Evolutionary conservation across 202 grass and related monocot species (phyloP).

Genomic region (Brachypodium distachyon): DNA sequence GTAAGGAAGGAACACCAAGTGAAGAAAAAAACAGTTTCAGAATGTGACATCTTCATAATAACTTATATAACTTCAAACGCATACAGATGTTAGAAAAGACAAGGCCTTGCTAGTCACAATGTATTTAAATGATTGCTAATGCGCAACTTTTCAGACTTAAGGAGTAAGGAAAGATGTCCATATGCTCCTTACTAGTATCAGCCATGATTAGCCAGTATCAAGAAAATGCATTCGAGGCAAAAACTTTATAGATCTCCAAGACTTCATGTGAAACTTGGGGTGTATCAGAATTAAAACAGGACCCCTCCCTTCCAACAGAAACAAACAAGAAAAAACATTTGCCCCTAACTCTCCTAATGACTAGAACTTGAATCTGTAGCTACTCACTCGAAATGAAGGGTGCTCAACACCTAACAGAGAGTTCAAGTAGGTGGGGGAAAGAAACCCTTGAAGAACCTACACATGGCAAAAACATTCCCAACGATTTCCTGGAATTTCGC

Average conservation of each 20-base stretch:
- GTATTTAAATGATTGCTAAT: not conserved
- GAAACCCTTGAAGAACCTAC: not conserved
- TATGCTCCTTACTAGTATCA: not conserved
- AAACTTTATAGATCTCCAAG: not conserved
- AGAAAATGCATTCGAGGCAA: not conserved
- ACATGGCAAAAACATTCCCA: not conserved
- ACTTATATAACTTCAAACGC: constrained; percentile 11
- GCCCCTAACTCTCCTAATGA: not conserved
- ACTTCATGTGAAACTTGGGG: not conserved
- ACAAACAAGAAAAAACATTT: not conserved
- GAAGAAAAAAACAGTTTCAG: not conserved
- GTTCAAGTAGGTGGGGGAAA: not conserved
- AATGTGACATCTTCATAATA: not conserved
- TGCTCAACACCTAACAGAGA: not conserved
- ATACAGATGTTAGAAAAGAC: not conserved
- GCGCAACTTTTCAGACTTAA: not conserved
- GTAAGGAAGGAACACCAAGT: not conserved
- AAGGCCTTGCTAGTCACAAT: not conserved
- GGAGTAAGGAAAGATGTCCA: not conserved
- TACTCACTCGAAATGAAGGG: not conserved
- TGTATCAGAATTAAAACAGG: not conserved
- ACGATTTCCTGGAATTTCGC: not conserved
- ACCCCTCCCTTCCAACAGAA: not conserved
- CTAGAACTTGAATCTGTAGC: not conserved
- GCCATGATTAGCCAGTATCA: not conserved